These are phyloP conservation scores for Martensiomyces pterosporus DNA, from an alignment of 192 early-diverging fungal genomes.

Conservation along the genomic window DNA sequence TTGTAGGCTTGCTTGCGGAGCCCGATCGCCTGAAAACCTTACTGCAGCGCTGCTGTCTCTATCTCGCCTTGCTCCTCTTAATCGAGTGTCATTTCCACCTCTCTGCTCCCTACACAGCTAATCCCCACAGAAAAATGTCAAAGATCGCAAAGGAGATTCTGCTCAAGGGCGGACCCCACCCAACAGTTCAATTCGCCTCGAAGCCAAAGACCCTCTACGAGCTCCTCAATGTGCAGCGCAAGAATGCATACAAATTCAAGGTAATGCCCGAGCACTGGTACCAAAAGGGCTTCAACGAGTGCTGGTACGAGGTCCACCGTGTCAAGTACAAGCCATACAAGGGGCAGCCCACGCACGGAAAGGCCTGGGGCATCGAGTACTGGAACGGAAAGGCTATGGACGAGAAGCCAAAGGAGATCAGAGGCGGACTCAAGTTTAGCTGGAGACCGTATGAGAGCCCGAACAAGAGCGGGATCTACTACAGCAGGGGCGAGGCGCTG, in stretches of 20 bases:
- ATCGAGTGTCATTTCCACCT: no score
- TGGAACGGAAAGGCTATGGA: conserved; percentile 27
- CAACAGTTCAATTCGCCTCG: conserved; percentile 11
- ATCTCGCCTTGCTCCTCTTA: no score
- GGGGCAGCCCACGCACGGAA: conserved; percentile 36
- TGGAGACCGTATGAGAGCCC: conserved; percentile 38
- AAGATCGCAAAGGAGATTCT: conserved; percentile 29
- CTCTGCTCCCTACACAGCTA: no score
- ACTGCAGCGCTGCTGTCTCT: no score
- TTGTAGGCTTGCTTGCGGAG: no score
- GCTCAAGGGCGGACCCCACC: conserved; percentile 8
- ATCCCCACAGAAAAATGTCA: conserved; percentile 19
- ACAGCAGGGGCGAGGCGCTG: conserved; percentile 11
- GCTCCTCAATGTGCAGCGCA: conserved; percentile 34
- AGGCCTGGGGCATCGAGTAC: conserved; percentile 33
- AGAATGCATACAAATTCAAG: conserved; percentile 25
- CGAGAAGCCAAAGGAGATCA: conserved; percentile 23
- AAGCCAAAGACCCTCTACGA: conserved; percentile 44
- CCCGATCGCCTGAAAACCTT: no score
- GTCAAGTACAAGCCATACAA: conserved; percentile 35
- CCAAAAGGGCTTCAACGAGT: conserved; percentile 35
- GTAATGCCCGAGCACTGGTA: conserved; percentile 35
- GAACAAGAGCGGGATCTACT: conserved; percentile 15
- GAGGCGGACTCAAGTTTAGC: conserved; percentile 39
- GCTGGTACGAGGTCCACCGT: conserved; percentile 30